Percentiles rank a stretch among this genome's conserved stretches.
These are phyloP conservation scores for Hanseniaspora jakobsenii DNA, from an alignment of 805 yeast genomes.

Conservation along the genomic window DNA sequence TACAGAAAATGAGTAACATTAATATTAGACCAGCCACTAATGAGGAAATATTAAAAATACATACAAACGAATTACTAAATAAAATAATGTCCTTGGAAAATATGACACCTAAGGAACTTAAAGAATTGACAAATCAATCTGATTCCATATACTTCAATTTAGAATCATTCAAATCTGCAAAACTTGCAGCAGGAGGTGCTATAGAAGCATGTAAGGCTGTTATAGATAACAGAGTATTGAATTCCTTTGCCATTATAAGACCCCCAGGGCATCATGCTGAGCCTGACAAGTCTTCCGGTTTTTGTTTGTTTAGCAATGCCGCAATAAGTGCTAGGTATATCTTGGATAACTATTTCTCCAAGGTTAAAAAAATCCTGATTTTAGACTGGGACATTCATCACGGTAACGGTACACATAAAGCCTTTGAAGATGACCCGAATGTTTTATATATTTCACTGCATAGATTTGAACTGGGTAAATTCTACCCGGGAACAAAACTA, in stretches of 20 bases:
- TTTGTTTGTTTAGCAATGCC: conserved; percentile 88
- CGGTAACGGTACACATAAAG: conserved; percentile 95
- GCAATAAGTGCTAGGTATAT: conserved; percentile 91
- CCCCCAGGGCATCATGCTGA: conserved; percentile 99
- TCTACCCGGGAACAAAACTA: conserved; percentile 85
- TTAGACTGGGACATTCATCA: conserved; percentile 98
- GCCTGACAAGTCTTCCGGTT: conserved; percentile 94
- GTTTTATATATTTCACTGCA: conserved; percentile 86
- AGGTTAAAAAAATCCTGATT: conserved; percentile 69
- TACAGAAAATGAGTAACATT: conserved; percentile 77
- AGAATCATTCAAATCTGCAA: conserved; percentile 77
- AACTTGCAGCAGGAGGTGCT: conserved; percentile 89
- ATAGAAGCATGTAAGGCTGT: conserved; percentile 95
- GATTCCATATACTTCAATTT: conserved; percentile 92
- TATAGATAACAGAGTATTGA: conserved; percentile 81
- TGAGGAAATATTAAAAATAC: conserved; percentile 80
- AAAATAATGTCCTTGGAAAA: conserved; percentile 62
- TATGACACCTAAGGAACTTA: conserved; percentile 64
- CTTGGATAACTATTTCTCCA: conserved; percentile 71
- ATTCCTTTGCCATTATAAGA: conserved; percentile 85
- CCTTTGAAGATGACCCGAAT: conserved; percentile 77
- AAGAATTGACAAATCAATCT: conserved; percentile 77
- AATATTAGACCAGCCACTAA: conserved; percentile 81
- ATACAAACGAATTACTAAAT: conserved; percentile 64
- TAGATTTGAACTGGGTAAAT: conserved; percentile 81